Evolutionary conservation across 208 protist genomes (phyloP), one percentile per base, ranked within the genome.

Genomic region (Crithidia bombi): DNA sequence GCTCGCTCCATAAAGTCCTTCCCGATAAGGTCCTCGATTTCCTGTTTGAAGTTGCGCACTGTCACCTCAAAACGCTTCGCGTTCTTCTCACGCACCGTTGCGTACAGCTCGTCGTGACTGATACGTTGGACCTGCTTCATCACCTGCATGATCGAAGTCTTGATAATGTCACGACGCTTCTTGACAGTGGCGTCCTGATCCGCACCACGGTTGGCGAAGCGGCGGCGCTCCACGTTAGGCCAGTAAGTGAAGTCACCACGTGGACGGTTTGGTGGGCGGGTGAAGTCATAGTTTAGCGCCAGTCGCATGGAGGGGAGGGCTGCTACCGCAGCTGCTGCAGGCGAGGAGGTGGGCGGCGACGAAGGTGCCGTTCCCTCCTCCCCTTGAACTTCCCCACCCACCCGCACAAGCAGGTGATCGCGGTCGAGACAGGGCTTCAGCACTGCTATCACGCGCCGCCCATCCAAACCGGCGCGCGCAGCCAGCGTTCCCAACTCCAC

Each of bases 11-110:
- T 54, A 62, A 74, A 85, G 26, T 81, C 71, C 43, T 87, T 78
- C 14, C 82, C 75, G 51, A 93, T 87, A 7, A 90, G 63, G 3
- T 46, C 44, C 47, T 89, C 80, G 32, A 93, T 72, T n/a, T 71
- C 73, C 38, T 64, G 43, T 69, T 93, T 93, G 57, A 90, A 83
- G 36, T 79, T 52, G 30, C 47, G 64, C n/a, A 23, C 26, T 26
- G 69, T 68, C 11, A 87, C 49, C 19, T 77, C 64, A 61, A 82
- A 86, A 21, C 67, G 19, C 21, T 54, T 64, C 9, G 50, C 25
- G 47, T 78, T 54, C 35, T 78, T 73, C 52, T 83, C 63, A 10
- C 74, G 66, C 30, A 81, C 80, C 10, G 47, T 55, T 2, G 47
- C 49, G 57, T 73, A 82, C 9, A 91, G 70, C 44, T 86, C 79